phyloP scores from a whole-genome alignment of 192 early-diverging fungal species.

The Tieghemiomyces parasiticus region DNA sequence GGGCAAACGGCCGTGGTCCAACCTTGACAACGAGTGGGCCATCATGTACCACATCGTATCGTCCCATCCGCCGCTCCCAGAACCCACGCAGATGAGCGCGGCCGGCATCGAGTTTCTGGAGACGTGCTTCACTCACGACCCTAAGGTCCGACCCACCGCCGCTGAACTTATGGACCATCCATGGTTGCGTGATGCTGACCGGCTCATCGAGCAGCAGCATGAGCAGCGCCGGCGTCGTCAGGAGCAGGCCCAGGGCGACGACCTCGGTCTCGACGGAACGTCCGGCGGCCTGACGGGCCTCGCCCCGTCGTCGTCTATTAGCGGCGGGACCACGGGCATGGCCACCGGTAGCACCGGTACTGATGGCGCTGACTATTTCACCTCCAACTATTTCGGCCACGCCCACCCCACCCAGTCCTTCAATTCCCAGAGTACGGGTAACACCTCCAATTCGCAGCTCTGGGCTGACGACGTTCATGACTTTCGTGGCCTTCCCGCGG shows the following conservation, averaged over 20 bases:
- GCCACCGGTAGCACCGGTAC: no score
- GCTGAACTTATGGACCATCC: slow-evolving; percentile 52
- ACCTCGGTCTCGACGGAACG: no score
- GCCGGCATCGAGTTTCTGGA: slow-evolving; percentile 60
- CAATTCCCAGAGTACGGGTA: no score
- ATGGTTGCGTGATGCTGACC: slow-evolving; percentile 41
- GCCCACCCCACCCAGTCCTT: no score
- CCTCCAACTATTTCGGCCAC: no score
- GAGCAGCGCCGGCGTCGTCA: background rate
- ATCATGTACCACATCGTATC: slow-evolving; percentile 84
- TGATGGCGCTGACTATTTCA: no score
- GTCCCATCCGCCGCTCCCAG: slow-evolving; percentile 62
- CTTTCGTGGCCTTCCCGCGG: no score
- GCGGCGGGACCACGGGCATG: no score
- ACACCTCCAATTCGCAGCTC: no score
- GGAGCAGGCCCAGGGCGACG: background rate
- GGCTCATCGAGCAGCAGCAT: slow-evolving; percentile 16
- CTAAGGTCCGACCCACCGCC: slow-evolving; percentile 54
- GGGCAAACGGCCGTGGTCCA: slow-evolving; percentile 74
- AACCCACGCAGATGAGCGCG: slow-evolving; percentile 41
- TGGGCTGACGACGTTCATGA: no score
- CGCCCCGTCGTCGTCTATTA: no score
- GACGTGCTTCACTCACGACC: slow-evolving; percentile 60
- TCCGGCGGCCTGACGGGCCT: no score
- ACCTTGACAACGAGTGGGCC: slow-evolving; percentile 86